Percentiles rank a stretch among this genome's conserved stretches.
These are phyloP conservation scores for Aspergillus haitiensis DNA, from an alignment of 495 filamentous ascomycete species.

Conservation along the genomic window DNA sequence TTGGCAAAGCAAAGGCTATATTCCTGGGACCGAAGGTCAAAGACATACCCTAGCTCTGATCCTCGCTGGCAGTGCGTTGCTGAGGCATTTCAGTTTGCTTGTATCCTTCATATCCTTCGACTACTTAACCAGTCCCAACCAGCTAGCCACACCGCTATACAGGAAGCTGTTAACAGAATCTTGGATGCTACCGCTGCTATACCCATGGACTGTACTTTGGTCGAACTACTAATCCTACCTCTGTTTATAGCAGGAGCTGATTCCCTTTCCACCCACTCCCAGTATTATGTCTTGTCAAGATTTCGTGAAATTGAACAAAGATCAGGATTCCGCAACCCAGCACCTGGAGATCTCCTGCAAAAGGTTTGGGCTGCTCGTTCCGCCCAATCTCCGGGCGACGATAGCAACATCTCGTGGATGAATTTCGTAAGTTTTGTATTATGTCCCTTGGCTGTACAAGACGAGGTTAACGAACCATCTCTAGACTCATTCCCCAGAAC, in stretches of 20 bases:
- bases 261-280: slow-evolving; percentile 33
- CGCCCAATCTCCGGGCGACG: slow-evolving; percentile 27
- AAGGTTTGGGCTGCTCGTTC: slow-evolving; percentile 39
- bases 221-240: slow-evolving; percentile 38
- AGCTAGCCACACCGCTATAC: slow-evolving; percentile 29
- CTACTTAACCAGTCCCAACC: slow-evolving; percentile 32
- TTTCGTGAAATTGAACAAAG: slow-evolving; percentile 32
- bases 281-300: slow-evolving; percentile 36
- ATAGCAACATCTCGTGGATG: slow-evolving; percentile 38
- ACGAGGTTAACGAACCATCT: slow-evolving; percentile 3
- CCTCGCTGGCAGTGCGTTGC: slow-evolving; percentile 34
- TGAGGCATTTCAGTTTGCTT: slow-evolving; percentile 37
- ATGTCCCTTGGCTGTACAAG: slow-evolving; percentile 3
- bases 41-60: slow-evolving; percentile 32
- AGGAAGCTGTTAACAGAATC: slow-evolving; percentile 33
- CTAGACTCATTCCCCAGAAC: slow-evolving; percentile 23
- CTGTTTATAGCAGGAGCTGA: slow-evolving; percentile 43
- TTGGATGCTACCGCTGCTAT: slow-evolving; percentile 37
- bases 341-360: slow-evolving; percentile 29
- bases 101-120: slow-evolving; percentile 37
- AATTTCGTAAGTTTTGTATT: slow-evolving; percentile 34
- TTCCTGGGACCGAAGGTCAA: slow-evolving; percentile 29
- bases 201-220: slow-evolving; percentile 27
- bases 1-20: slow-evolving; percentile 29
- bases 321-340: slow-evolving; percentile 35